Evolutionary conservation across 2,329 filamentous ascomycete species (phyloP), one percentile per base, ranked within the genome.

Genomic region (Ceratocystiopsis sp.): DNA sequence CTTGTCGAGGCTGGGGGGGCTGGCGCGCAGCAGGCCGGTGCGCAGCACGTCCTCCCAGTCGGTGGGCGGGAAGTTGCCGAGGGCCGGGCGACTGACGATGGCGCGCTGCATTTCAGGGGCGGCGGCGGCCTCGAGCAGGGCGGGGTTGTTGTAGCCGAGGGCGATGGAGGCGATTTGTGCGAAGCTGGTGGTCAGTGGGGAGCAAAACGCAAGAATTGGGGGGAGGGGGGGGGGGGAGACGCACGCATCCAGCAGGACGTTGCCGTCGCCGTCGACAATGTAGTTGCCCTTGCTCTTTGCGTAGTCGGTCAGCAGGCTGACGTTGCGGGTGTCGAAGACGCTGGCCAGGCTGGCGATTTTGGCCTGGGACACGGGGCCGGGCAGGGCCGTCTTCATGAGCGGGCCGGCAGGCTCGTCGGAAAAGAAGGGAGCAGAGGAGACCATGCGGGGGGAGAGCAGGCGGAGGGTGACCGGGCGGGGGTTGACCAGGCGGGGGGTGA

Each of bases 151-250:
- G 72, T 94, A 93, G 47, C 86, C 86, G 40, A 94, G 69, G 3
- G 86, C 83, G 54, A 94, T 94, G 37, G 84, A 93, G 48, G 86
- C 85, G 56, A 94, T 94, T 63, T 94, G 86, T 41, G 86, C 83
- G 36, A 43, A 43, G 11, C 36, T 37, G 36, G 17, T 18, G 12
- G n/a, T 37, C 18, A 37, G 36, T 16, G 7, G 12, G 7, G 36
- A 37, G 17, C n/a, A n/a, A n/a, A n/a, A n/a, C n/a, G n/a, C n/a
- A n/a, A n/a, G n/a, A n/a, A n/a, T n/a, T n/a, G n/a, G n/a, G n/a
- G n/a, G n/a, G n/a, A n/a, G n/a, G n/a, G n/a, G n/a, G n/a, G n/a
- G n/a, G n/a, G n/a, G n/a, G 18, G 36, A 15, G 13, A 37, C 36
- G 57, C 87, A 89, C 46, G 83, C 78, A 52, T 84, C 80, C n/a